Conservation (phyloP, 257 asterid species). For the Penstemon eatonii region DNA sequence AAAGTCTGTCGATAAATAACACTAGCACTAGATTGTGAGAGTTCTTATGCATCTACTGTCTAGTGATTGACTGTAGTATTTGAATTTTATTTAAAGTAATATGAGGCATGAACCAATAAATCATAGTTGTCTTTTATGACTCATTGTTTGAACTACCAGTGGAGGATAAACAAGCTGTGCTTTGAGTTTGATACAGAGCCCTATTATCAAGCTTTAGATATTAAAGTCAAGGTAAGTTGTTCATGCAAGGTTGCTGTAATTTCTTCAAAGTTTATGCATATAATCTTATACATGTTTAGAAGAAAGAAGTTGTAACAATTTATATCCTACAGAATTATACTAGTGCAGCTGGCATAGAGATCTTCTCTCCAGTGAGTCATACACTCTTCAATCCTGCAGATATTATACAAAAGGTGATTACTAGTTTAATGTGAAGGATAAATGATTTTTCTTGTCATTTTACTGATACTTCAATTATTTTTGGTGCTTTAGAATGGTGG, state of each 20-base stretch:
- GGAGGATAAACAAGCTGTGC: conserved; percentile 83
- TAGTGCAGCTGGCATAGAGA: conserved; percentile 57
- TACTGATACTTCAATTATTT: neutral
- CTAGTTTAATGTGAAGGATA: neutral
- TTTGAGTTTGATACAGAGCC: conserved; percentile 94
- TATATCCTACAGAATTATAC: conserved; percentile 57
- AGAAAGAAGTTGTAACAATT: conserved; percentile 3
- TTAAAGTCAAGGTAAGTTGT: conserved; percentile 56
- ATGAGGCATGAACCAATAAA: neutral
- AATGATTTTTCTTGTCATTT: neutral
- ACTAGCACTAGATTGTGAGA: neutral
- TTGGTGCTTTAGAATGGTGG: conserved; percentile 73
- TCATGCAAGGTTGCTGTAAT: neutral
- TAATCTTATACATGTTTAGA: conserved; percentile 3
- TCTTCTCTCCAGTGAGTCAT: conserved; percentile 88
- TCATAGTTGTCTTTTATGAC: neutral
- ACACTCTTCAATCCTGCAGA: conserved; percentile 88
- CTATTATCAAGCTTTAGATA: conserved; percentile 73
- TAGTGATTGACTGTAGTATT: conserved; percentile 9
- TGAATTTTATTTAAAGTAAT: neutral
- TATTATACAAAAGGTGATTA: conserved; percentile 65
- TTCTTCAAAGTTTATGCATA: neutral
- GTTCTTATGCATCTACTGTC: neutral
- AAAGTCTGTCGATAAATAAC: neutral
- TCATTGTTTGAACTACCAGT: conserved; percentile 44